Evolutionary conservation across 2,329 filamentous ascomycete genomes (phyloP).

Genomic region (Parasarocladium wereldwijsianum): DNA sequence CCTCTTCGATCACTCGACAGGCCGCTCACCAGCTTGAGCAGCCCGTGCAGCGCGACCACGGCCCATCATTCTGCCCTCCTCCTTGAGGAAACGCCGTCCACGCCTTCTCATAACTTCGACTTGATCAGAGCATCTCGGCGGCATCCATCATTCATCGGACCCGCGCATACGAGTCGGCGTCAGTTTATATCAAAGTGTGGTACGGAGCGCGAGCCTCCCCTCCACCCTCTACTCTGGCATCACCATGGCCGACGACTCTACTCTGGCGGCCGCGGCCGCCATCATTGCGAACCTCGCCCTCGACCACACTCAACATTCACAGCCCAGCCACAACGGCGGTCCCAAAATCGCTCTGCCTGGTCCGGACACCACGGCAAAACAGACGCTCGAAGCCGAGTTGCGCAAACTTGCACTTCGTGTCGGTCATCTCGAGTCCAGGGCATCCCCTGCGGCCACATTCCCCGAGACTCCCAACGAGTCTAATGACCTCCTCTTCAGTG

Average conservation of each 20-base stretch:
- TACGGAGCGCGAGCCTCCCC: too few relatives aligned
- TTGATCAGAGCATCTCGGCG: too few relatives aligned
- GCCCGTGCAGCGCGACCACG: too few relatives aligned
- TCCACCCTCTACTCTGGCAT: too few relatives aligned
- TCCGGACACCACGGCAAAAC: slow-evolving; percentile 59
- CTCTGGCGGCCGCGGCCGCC: slow-evolving; percentile 36
- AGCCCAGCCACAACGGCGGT: slow-evolving; percentile 25
- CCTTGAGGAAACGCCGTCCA: too few relatives aligned
- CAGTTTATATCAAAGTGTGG: too few relatives aligned
- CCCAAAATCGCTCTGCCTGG: slow-evolving; percentile 60
- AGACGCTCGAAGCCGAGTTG: slow-evolving; percentile 68
- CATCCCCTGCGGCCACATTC: slow-evolving; percentile 45
- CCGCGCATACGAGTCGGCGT: too few relatives aligned
- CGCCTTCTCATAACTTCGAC: too few relatives aligned
- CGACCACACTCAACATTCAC: slow-evolving; percentile 22
- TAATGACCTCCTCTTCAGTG: slow-evolving; percentile 47
- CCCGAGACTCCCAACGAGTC: slow-evolving; percentile 75
- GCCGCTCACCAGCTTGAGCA: too few relatives aligned
- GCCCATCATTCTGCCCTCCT: too few relatives aligned
- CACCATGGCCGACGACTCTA: slow-evolving; percentile 38
- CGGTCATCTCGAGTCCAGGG: slow-evolving; percentile 68
- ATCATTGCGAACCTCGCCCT: slow-evolving; percentile 37
- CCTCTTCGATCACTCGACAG: too few relatives aligned
- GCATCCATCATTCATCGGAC: too few relatives aligned
- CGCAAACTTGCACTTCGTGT: slow-evolving; percentile 64